Base-by-base conservation (phyloP, 805 yeast species). In the Pichia cabralensis region DNA sequence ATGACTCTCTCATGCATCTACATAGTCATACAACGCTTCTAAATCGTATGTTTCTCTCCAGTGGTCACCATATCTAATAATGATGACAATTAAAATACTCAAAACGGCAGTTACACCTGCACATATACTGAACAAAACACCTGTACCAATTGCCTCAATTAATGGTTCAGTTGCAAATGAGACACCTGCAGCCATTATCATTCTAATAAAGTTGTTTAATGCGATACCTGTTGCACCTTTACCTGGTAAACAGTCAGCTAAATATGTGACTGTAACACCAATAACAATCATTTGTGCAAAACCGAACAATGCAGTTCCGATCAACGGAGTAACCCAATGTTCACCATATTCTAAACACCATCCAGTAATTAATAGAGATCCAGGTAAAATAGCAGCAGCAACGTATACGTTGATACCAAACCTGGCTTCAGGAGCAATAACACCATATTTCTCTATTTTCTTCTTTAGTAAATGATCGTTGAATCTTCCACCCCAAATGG, bases 201-300 rank as follows among this genome's bases (percentile, higher is more conserved):
- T 80, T 46, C 95, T 65, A 14, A 79, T 63, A 36, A 84, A 66
- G 50, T 84, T 85, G 48, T 81, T 84, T 33, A 85, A 54, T 0
- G 95, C 94, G 31, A 84, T 82, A 1, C 94, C 95, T 0, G 94
- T 80, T 11, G 95, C 88, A 27, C 95, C 94, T 47, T 77, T 68
- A 0, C 94, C 94, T 0, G 95, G 95, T 29, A 85, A 63, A 1
- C 85, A 74, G 49, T 84, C 95, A 1, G 84, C 86, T 37, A 84
- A 59, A 49, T 83, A 85, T 0, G 95, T 83, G 3, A 79, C 71
- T 0, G 85, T 79, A 8, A 83, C 74, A 3, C 94, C 92, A 45
- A 83, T 82, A 4, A 81, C 73, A 56, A 83, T 72, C 92, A 84
- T 80, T 22, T 83, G 75, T 0, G 89, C 82, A 50, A 79, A 74